Evolutionary conservation across 192 early-diverging fungal species (phyloP), one percentile per base, ranked within the genome.

Genomic region (Spinellus fusiger): DNA sequence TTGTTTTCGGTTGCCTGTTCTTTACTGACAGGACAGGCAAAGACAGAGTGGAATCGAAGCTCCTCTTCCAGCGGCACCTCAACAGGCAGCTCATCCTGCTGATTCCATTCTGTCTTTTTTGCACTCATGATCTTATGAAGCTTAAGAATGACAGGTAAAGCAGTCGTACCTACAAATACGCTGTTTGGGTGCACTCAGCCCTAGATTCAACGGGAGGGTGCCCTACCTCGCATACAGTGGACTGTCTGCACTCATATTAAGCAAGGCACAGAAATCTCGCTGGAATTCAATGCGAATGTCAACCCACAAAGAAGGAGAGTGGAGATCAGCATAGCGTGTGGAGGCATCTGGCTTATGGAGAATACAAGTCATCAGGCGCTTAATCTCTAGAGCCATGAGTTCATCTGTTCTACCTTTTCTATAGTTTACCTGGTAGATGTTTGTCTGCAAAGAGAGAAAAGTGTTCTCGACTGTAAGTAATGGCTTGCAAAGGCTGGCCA

Each of bases 1-100:
- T 99, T 99, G n/a, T 84, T 80, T 20, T 87, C 82, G 5, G 91
- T 86, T 1, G 90, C 90, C 68, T 93, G 90, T 68, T 99, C 97
- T 73, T 97, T 97, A 28, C 85, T 86, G 1, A 99, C 97, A 5
- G 97, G 97, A 70, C 97, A 99, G 1, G 88, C 87, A 79, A 99
- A 99, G 6, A 97, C 84, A 40, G 91, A 92, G 73, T 99, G 97
- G 71, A 87, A 99, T 55, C 90, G 75, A 66, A 95, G 84, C n/a
- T 75, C 69, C 48, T 89, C 90, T 5, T 88, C 82, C 26, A 99
- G 71, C 5, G 92, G 91, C 53, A 99, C 90, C 63, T 97, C 95
- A 2, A 89, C 91, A 0, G 97, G 89, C 31, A 99, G 79, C 69
- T 99, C 97, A 57, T 90, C 81, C 61, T 87, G 83, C 63, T 89